Conservation (phyloP, 805 yeast genomes). For the Saturnispora besseyi region DNA sequence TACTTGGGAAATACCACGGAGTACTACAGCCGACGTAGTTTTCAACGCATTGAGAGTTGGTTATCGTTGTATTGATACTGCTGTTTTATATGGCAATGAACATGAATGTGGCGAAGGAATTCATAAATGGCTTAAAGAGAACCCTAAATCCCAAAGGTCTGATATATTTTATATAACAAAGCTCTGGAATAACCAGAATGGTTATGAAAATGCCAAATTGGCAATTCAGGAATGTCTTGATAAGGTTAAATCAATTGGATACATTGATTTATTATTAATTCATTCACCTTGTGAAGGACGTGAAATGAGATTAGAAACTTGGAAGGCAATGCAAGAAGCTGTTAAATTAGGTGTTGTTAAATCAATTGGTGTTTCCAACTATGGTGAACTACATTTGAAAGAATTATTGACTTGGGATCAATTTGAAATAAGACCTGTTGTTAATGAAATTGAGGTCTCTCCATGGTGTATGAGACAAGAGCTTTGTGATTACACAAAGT, state of each 20-base stretch:
- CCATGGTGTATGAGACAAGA: conserved; percentile 72
- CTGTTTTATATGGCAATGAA: conserved; percentile 41
- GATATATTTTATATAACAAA: conserved; percentile 63
- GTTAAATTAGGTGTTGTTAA: conserved; percentile 48
- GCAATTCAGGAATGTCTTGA: conserved; percentile 52
- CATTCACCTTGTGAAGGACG: conserved; percentile 51
- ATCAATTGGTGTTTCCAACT: conserved; percentile 75
- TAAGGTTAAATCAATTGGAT: conserved; percentile 45
- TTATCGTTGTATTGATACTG: conserved; percentile 40
- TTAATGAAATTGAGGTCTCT: conserved; percentile 75
- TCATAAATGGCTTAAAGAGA: conserved; percentile 30
- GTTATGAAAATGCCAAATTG: conserved; percentile 44
- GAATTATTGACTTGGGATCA: conserved; percentile 52
- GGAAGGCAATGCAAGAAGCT: conserved; percentile 68
- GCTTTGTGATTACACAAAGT: conserved; percentile 50
- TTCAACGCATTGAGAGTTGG: conserved; percentile 37
- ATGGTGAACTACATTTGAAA: conserved; percentile 48
- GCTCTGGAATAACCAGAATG: conserved; percentile 60
- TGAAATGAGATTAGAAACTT: conserved; percentile 47
- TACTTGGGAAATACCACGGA: conserved; percentile 33
- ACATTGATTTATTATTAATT: conserved; percentile 64
- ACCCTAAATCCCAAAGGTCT: conserved; percentile 35
- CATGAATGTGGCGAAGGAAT: conserved; percentile 42
- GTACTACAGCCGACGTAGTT: conserved; percentile 32
- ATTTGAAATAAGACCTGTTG: conserved; percentile 50